phyloP scores from a whole-genome alignment of 129 eudicot species.

The Flaveria linearis region DNA sequence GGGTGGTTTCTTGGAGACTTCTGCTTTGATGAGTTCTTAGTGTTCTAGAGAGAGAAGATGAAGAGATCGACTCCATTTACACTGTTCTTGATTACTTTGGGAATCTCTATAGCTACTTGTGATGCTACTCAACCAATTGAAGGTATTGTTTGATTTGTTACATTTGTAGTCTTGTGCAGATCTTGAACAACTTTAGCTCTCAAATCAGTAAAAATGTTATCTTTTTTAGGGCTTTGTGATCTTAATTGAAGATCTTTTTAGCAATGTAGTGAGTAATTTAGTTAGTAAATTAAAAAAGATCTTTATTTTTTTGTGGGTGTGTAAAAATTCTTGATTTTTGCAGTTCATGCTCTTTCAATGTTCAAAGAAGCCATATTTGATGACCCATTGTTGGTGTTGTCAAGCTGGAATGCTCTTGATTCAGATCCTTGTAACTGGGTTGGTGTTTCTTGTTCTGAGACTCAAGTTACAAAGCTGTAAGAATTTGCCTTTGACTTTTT shows the following conservation, averaged over 20 bases:
- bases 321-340: slow-evolving; percentile 29
- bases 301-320: neutral
- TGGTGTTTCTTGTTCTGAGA: slow-evolving; percentile 48
- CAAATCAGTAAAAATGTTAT: neutral
- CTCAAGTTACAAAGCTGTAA: slow-evolving; percentile 43
- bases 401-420: slow-evolving; percentile 46
- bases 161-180: slow-evolving; percentile 23
- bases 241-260: slow-evolving; percentile 13
- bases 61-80: slow-evolving; percentile 16
- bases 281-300: neutral
- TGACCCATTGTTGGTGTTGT: slow-evolving; percentile 41
- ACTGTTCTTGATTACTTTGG: slow-evolving; percentile 26
- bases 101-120: slow-evolving; percentile 31
- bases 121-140: slow-evolving; percentile 39
- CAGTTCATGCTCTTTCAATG: slow-evolving; percentile 45
- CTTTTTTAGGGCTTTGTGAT: neutral
- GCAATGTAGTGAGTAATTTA: slow-evolving; percentile 25
- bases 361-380: slow-evolving; percentile 43
- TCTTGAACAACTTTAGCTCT: slow-evolving; percentile 25
- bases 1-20: slow-evolving; percentile 8
- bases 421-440: slow-evolving; percentile 86
- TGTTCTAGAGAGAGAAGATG: slow-evolving; percentile 39
- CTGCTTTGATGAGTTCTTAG: slow-evolving; percentile 22
- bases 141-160: slow-evolving; percentile 32
- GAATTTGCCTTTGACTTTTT: slow-evolving; percentile 23